phyloP scores from a whole-genome alignment of 192 early-diverging fungal genomes.

The Coemansia sp. region DNA sequence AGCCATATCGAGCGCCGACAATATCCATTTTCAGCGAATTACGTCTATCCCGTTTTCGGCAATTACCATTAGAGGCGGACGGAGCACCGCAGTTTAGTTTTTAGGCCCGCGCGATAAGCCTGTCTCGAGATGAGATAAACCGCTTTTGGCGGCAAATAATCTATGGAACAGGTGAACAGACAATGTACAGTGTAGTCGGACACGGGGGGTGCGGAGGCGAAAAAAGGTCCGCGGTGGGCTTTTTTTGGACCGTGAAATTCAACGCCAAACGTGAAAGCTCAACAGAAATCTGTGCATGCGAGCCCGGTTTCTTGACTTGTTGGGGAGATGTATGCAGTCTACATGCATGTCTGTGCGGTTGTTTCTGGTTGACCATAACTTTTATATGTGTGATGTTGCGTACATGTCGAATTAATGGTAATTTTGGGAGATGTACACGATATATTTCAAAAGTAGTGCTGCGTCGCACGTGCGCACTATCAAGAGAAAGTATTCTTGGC shows the following conservation, averaged over 20 bases:
- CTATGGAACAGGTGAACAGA: neutral
- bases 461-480: neutral
- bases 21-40: neutral
- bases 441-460: neutral
- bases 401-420: neutral
- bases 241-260: neutral
- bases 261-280: neutral
- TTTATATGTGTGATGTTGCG: neutral
- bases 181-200: neutral
- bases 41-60: neutral
- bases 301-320: neutral
- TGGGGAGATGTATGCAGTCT: neutral
- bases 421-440: neutral
- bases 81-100: neutral
- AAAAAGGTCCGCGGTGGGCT: neutral
- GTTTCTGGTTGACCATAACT: neutral
- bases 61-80: neutral
- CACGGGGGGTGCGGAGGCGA: neutral
- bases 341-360: neutral
- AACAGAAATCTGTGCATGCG: slow-evolving; percentile 1
- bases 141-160: neutral
- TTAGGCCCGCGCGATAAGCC: neutral
- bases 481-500: neutral
- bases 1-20: neutral
- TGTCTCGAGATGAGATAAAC: neutral